Evolutionary conservation across 148 eudicot species (phyloP), one percentile per base, ranked within the genome.

Genomic region (Camellia japonica): DNA sequence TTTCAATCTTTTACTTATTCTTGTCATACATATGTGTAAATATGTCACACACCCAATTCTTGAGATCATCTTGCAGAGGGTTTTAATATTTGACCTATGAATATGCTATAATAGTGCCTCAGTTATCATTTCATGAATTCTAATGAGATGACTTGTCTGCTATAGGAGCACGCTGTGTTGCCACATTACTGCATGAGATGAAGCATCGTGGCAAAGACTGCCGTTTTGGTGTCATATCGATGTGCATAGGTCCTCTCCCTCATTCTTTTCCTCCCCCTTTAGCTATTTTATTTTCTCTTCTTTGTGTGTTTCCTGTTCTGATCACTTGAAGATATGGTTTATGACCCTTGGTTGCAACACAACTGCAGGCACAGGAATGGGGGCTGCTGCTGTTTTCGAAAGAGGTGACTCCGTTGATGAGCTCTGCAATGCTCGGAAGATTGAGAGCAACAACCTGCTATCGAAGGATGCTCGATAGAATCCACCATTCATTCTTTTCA

Each of bases 321-420:
- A 1, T 59, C 42, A 20, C 3, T 43, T 64, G 20, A 49, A n/a
- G 8, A 20, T 55, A 7, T 55, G 10, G 19, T 0, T 68, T 75
- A 4, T 51, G 4, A 18, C 76, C 54, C 15, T 30, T 44, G 30
- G 0, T 51, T 84, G 78, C 41, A 55, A 30, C 11, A 6, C 69
- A 82, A 80, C 51, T 81, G 19, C 87, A 95, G 97, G 99, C 83
- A 96, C 95, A 3, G 98, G 99, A 47, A 96, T 96, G 99, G 99
- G 99, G 18, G 99, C 99, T 74, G 99, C 99, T 3, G 98, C 97
- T 77, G 99, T 96, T 64, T 96, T 96, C 23, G 99, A 96, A 87
- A 91, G 99, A 81, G 98, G 99, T 2, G 98, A 92, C 75, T 79
- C 85, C 9, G 90, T 81, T 16, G 99, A 96, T 76, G 98, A 90